These are phyloP conservation scores for Naematelia encephala DNA, from an alignment of 768 basidiomycete genomes.

Conservation along the genomic window DNA sequence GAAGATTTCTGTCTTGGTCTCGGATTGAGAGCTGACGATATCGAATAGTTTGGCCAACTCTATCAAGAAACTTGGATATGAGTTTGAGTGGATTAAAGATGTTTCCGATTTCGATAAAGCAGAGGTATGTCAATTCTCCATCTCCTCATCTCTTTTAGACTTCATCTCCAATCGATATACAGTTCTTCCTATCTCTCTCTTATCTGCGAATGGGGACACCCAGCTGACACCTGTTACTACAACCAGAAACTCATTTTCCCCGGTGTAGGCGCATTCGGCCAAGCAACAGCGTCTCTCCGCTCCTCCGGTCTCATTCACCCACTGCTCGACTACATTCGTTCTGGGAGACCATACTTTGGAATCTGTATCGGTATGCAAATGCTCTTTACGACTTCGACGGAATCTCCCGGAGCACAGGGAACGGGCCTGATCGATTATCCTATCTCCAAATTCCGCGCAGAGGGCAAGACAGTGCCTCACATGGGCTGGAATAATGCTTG, in stretches of 20 bases:
- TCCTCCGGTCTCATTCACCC: slow-evolving; percentile 73
- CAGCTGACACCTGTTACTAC: not conserved
- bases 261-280: slow-evolving; percentile 89
- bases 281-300: slow-evolving; percentile 73
- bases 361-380: slow-evolving; percentile 99
- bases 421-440: slow-evolving; percentile 76
- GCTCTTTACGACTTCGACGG: slow-evolving; percentile 80
- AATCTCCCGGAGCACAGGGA: slow-evolving; percentile 67
- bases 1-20: not conserved
- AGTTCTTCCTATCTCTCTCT: slow-evolving; percentile 1
- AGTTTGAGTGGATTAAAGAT: slow-evolving; percentile 81
- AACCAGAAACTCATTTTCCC: slow-evolving; percentile 91
- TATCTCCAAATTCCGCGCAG: slow-evolving; percentile 64
- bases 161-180: slow-evolving; percentile 2
- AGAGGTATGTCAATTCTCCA: slow-evolving; percentile 61
- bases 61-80: slow-evolving; percentile 73
- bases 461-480: slow-evolving; percentile 80
- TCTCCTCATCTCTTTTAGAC: not conserved
- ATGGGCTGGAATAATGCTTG: slow-evolving; percentile 93
- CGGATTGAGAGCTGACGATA: not conserved
- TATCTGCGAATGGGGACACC: no score
- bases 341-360: slow-evolving; percentile 83
- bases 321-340: slow-evolving; percentile 72
- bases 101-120: slow-evolving; percentile 81
- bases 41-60: slow-evolving; percentile 85